phyloP scores from a whole-genome alignment of 371 early-diverging fungal species.

The Syncephalis plumigaleata region DNA sequence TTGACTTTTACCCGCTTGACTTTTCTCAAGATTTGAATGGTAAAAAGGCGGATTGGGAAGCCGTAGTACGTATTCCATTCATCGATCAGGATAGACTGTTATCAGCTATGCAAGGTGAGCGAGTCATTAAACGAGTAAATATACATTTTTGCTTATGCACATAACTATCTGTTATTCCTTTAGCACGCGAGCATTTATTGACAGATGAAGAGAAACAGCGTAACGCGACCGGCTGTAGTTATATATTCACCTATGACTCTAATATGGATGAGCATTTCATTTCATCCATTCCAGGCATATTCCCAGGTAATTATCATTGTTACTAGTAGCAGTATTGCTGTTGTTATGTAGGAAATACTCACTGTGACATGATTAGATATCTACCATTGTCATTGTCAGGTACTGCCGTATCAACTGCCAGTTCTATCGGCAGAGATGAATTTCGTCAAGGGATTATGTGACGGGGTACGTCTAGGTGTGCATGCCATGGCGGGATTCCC shows the following conservation, averaged over 20 bases:
- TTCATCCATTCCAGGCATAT: constrained; percentile 50
- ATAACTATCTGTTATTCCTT: too few species aligned
- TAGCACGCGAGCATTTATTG: too few species aligned
- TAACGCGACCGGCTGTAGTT: constrained; percentile 49
- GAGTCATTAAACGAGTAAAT: constrained; percentile 20
- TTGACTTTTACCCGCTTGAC: constrained; percentile 83
- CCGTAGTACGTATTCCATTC: constrained; percentile 86
- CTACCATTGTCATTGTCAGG: constrained; percentile 24
- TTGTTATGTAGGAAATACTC: too few species aligned
- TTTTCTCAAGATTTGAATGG: constrained; percentile 96
- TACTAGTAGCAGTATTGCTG: too few species aligned
- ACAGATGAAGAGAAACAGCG: constrained; percentile 12
- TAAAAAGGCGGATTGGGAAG: constrained; percentile 97
- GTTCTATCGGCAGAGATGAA: constrained; percentile 14
- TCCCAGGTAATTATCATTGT: constrained; percentile 24
- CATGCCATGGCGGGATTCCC: constrained; percentile 81
- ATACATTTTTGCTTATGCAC: too few species aligned
- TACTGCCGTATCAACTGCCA: constrained; percentile 29
- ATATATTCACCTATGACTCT: constrained; percentile 35
- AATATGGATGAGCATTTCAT: constrained; percentile 21
- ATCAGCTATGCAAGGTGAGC: constrained; percentile 59
- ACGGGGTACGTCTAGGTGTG: constrained; percentile 47
- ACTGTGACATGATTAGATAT: too few species aligned
- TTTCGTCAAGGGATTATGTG: constrained; percentile 41
- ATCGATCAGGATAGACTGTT: constrained; percentile 78